Base-by-base conservation (phyloP, 2,329 filamentous ascomycete species). In the Pseudogymnoascus sp. region DNA sequence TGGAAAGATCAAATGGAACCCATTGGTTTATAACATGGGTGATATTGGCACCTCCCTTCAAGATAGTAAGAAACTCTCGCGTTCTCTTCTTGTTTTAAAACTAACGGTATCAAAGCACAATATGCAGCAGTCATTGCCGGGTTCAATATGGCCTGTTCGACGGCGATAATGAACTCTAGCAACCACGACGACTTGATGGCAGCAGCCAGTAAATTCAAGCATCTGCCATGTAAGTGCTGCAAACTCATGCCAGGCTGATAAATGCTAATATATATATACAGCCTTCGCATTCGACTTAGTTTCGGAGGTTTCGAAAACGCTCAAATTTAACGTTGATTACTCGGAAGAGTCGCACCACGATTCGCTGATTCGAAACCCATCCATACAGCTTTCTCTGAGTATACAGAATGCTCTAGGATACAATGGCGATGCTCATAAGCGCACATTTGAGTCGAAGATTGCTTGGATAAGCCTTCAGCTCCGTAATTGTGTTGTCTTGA, bases 381-480 rank as follows among this genome's bases (percentile, higher is more conserved):
- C 86, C 36, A 81, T 97, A 52, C 88, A 91, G 64, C 81, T 89
- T 62, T 90, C 86, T 62, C 78, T 97, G 10, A 89, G 90, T 69
- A 84, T 94, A 29, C 86, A 95, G 70, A 87, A 89, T 62, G 86
- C 90, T 60, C 77, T 97, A 8, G 90, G 89, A 3, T 92, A 89
- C 71, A 81, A 80, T 45, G 87, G 86, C 12, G 84, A 87, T 66
- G 79, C 80, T 62, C 77, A 80, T 36, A 76, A 81, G 6, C 84
- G 89, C 18, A 82, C 79, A 3, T 84, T 92, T 42, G 79, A 82
- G 60, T 87, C 88, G 65, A 92, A 91, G 71, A 82, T 93, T 65
- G 84, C 90, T 5, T 89, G 87, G 82, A 76, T 89, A 10, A 82
- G 87, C 58, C 77, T 96, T 12, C 90, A 91, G 68, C 78, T 93